These are phyloP conservation scores for Poa pratensis DNA, from an alignment of 176 grass and related monocot genomes.

Conservation along the genomic window DNA sequence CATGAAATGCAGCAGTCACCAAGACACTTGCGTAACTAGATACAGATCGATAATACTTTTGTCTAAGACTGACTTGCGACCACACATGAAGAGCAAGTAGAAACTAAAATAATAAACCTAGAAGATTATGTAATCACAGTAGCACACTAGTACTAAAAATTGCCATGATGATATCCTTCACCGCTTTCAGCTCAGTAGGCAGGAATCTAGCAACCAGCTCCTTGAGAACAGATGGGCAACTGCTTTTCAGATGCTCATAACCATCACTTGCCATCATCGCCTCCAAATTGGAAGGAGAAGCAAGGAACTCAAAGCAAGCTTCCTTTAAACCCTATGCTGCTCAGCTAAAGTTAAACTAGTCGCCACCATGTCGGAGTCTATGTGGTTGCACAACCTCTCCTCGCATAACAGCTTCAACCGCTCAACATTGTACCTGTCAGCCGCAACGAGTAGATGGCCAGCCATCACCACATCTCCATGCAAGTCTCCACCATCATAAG, in stretches of 20 bases:
- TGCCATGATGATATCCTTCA: not conserved
- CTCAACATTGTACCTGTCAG: constrained; percentile 2
- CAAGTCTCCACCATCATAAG: not conserved
- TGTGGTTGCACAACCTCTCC: not conserved
- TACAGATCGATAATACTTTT: not conserved
- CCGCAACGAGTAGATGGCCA: not conserved
- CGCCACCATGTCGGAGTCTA: not conserved
- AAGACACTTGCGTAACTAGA: not conserved
- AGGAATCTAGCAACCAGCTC: not conserved
- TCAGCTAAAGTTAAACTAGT: not conserved
- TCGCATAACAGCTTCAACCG: not conserved
- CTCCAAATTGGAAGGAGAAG: not conserved
- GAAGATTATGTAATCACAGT: not conserved
- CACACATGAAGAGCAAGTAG: not conserved
- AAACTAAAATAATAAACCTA: not conserved
- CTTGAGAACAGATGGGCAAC: not conserved
- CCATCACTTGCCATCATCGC: constrained; percentile 1
- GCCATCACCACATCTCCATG: not conserved
- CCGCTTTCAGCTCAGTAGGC: not conserved
- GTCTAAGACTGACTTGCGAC: not conserved
- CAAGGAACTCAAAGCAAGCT: constrained; percentile 9
- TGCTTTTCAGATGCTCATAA: not conserved
- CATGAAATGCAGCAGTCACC: not conserved
- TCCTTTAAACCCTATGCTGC: not conserved
- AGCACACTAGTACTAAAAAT: not conserved